phyloP scores from a whole-genome alignment of 108 stramenopile species.

The Skeletonema menzelii region DNA sequence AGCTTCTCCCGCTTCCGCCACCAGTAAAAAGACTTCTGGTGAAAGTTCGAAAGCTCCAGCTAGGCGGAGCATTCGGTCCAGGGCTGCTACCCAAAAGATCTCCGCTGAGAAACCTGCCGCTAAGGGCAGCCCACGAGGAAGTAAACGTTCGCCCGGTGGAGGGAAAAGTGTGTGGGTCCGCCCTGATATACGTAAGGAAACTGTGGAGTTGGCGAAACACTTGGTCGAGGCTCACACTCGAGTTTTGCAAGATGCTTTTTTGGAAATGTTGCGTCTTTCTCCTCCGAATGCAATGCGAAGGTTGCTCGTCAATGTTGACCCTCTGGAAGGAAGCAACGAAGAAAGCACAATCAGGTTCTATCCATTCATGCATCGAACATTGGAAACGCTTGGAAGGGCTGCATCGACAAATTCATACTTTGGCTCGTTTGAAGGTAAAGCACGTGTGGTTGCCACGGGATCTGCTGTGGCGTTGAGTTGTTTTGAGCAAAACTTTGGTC shows the following conservation, averaged over 20 bases:
- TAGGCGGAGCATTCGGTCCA: conserved; percentile 20
- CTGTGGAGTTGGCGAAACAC: conserved; percentile 26
- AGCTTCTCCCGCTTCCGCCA: neutral
- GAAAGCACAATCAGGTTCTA: conserved; percentile 21
- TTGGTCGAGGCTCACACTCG: conserved; percentile 30
- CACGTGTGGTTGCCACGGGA: conserved; percentile 33
- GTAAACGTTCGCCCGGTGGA: conserved; percentile 4
- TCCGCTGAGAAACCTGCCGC: conserved; percentile 3
- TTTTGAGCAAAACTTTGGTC: conserved; percentile 4
- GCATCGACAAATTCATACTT: conserved; percentile 29
- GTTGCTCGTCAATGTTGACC: conserved; percentile 38
- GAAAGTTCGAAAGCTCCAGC: neutral
- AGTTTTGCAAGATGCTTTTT: conserved; percentile 20
- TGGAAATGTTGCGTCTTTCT: neutral
- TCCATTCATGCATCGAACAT: conserved; percentile 52
- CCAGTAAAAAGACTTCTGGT: neutral
- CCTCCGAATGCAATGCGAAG: neutral
- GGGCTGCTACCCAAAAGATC: conserved; percentile 10
- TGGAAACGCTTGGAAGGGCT: conserved; percentile 41
- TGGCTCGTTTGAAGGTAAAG: conserved; percentile 20
- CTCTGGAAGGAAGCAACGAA: conserved; percentile 1
- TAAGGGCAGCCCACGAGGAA: conserved; percentile 3
- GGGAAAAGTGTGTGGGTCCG: conserved; percentile 22
- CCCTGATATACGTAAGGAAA: conserved; percentile 36
- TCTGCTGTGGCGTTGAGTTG: conserved; percentile 33